These are phyloP conservation scores for Boechera stricta DNA, from an alignment of 345 rosid species.

Conservation along the genomic window DNA sequence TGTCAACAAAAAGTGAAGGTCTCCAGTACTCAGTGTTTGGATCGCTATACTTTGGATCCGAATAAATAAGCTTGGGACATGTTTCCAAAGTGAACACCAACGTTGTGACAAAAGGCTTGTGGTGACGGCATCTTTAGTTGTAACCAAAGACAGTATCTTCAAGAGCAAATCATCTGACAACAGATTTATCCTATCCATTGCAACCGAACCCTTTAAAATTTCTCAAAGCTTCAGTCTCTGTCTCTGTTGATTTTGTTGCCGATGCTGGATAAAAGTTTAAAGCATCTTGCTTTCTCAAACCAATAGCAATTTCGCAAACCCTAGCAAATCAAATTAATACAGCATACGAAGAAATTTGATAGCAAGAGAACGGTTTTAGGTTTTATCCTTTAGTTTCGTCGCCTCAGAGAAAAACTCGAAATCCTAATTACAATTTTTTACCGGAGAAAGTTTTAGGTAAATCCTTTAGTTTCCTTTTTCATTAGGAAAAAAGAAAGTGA, in stretches of 20 bases:
- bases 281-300: background rate
- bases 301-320: background rate
- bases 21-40: background rate
- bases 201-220: background rate
- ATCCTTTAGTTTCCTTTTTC: no score
- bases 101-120: slow-evolving; percentile 36
- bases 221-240: background rate
- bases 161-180: slow-evolving; percentile 27
- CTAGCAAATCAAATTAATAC: background rate
- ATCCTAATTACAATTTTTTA: no score
- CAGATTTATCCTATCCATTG: slow-evolving; percentile 28
- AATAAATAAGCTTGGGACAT: background rate
- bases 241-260: background rate
- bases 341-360: background rate
- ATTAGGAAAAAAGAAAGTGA: no score
- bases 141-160: slow-evolving; percentile 5
- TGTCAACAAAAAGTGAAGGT: background rate
- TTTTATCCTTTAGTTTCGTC: background rate
- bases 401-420: background rate
- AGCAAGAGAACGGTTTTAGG: background rate
- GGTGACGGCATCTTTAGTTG: slow-evolving; percentile 14
- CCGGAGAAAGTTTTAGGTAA: no score
- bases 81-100: slow-evolving; percentile 22
- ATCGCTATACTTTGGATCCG: background rate
- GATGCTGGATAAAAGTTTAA: background rate